Conservation (phyloP, 1,284 basidiomycete species). For the Crepidotus sp. region DNA sequence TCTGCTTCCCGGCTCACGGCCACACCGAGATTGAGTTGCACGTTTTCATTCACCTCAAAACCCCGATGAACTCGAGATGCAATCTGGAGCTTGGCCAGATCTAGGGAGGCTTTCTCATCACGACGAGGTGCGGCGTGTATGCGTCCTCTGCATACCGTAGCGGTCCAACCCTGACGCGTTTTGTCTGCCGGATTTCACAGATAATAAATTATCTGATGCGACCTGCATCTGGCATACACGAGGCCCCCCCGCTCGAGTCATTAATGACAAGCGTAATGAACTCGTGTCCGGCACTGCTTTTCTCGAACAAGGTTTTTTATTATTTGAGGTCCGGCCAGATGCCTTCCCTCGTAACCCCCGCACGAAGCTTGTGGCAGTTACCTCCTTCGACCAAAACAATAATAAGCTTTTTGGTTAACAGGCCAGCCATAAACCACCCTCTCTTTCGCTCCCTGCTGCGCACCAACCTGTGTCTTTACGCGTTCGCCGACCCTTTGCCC, state of each 20-base stretch:
- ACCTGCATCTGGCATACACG: slow-evolving; percentile 14
- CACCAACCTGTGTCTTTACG: slow-evolving; percentile 21
- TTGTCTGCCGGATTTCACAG: slow-evolving; percentile 11
- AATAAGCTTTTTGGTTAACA: slow-evolving; percentile 26
- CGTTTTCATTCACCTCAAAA: slow-evolving; percentile 15
- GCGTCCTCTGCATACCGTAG: slow-evolving; percentile 1
- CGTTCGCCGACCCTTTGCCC: slow-evolving; percentile 20
- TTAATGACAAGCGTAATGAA: slow-evolving; percentile 20
- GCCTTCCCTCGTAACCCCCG: slow-evolving; percentile 21
- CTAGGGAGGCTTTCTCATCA: slow-evolving; percentile 11
- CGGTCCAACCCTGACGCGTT: slow-evolving; percentile 13
- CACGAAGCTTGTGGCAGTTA: slow-evolving; percentile 24
- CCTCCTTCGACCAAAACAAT: slow-evolving; percentile 20
- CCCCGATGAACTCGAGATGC: slow-evolving; percentile 10
- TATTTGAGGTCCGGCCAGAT: slow-evolving; percentile 26
- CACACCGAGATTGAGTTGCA: slow-evolving; percentile 14
- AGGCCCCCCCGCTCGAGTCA: slow-evolving; percentile 17
- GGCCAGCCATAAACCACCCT: slow-evolving; percentile 15
- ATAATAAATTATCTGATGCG: slow-evolving; percentile 14
- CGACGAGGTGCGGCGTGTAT: slow-evolving; percentile 5
- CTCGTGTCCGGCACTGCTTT: slow-evolving; percentile 17
- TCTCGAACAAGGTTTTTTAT: slow-evolving; percentile 13
- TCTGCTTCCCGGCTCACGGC: slow-evolving; percentile 5
- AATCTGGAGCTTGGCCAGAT: slow-evolving; percentile 6
- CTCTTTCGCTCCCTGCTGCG: slow-evolving; percentile 17